Percentiles rank a stretch among this genome's conserved stretches.
Conservation (phyloP, 768 basidiomycete species). For the Lactifluus pinguis region DNA sequence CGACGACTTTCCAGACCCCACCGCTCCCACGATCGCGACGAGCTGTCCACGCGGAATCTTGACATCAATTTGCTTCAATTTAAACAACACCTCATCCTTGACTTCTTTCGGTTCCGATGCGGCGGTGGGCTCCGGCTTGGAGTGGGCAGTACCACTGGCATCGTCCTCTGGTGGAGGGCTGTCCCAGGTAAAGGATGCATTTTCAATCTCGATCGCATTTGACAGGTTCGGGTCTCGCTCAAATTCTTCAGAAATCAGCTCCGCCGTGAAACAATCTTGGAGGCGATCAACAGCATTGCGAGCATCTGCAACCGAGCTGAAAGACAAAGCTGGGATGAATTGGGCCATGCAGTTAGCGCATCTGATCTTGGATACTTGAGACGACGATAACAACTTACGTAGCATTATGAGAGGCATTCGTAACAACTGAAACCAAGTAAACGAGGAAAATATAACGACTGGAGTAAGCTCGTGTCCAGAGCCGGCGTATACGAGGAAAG, state of each 20-base stretch:
- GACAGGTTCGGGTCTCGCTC: conserved; percentile 44
- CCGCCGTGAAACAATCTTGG: conserved; percentile 75
- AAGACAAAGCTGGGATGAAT: conserved; percentile 46
- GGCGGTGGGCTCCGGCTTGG: conserved; percentile 2
- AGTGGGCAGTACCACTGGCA: neutral
- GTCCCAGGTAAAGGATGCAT: conserved; percentile 84
- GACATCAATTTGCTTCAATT: conserved; percentile 54
- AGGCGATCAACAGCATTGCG: conserved; percentile 71
- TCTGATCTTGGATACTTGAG: neutral
- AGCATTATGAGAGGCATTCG: conserved; percentile 74
- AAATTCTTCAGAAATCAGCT: conserved; percentile 54
- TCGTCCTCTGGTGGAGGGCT: conserved; percentile 45
- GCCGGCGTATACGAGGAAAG: conserved; percentile 69
- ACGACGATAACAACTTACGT: conserved; percentile 26
- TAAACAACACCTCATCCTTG: conserved; percentile 42
- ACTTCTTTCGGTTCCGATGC: conserved; percentile 23
- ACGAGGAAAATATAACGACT: conserved; percentile 70
- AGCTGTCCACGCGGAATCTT: conserved; percentile 67
- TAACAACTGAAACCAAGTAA: conserved; percentile 78
- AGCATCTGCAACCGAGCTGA: conserved; percentile 80
- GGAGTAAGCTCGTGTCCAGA: conserved; percentile 62
- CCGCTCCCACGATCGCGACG: conserved; percentile 73
- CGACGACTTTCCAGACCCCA: conserved; percentile 64
- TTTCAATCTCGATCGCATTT: conserved; percentile 56
- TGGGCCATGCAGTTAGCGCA: neutral